Evolutionary conservation across 139 green algal genomes (phyloP), one percentile per base, ranked within the genome.

Genomic region (Tetradesmus lagerheimii): DNA sequence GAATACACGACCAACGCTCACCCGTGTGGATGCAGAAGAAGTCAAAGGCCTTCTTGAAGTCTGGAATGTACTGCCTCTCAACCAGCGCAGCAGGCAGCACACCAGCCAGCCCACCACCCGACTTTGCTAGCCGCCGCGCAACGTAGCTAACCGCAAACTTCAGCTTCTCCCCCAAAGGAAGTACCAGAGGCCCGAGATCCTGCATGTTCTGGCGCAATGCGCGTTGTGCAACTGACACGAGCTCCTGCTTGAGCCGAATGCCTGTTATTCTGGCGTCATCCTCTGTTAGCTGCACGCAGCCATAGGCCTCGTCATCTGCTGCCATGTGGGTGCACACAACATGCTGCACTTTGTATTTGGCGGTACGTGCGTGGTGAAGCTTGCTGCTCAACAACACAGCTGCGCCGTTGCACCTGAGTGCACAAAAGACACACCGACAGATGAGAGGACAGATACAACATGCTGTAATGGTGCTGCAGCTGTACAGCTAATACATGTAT

Each of bases 21-120:
- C 95, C 92, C 1, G 97, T 99, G 95, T 99, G 97, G 83, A 99
- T 99, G 95, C 98, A 99, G 85, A 99, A 97, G 90, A 99, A 96
- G 66, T 96, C 96, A 88, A 99, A 99, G 6, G 97, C 97, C 27
- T 97, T 94, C 92, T 97, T 98, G 94, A 99, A 99, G 95, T 99
- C 96, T 0, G 97, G 97, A 84, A 99, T 98, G 94, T 99, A 99
- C 18, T 96, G 91, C 85, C 89, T 93, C 35, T 80, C 34, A 3
- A 38, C 31, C 34, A 38, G 31, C 31, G 1, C 74, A 53, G 37
- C 34, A 34, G 38, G 11, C 57, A 85, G 92, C 94, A 77, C 89
- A 93, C 96, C 47, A 96, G 90, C 9, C 89, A 50, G 38, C 39
- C 15, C 34, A 97, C 97, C 23, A 96, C 57, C 57, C 16, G 57